A percentile compares a stretch with the other conserved stretches of the same genome.
These are phyloP conservation scores for Corymbia citriodora DNA, from an alignment of 441 rosid species.

Conservation along the genomic window DNA sequence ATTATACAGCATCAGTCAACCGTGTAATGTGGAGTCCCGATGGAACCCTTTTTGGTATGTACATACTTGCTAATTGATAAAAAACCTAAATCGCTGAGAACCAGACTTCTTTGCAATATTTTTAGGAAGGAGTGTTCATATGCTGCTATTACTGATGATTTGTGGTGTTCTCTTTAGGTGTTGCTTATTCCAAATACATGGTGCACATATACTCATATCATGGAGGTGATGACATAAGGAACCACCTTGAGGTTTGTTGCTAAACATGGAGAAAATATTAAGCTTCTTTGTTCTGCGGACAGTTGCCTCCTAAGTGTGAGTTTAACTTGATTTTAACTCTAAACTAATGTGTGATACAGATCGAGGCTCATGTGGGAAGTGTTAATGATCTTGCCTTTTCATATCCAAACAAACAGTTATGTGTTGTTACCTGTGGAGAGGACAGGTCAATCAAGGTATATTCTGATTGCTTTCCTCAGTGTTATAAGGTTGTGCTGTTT, in stretches of 20 bases:
- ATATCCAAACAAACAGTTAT: slow-evolving; percentile 54
- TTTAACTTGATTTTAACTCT: slow-evolving; percentile 1
- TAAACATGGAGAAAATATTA: not conserved
- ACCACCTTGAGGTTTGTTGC: slow-evolving; percentile 68
- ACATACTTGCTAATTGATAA: not conserved
- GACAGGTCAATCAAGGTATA: slow-evolving; percentile 67
- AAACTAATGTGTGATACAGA: slow-evolving; percentile 28
- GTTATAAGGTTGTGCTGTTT: not conserved
- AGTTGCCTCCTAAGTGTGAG: too few species aligned
- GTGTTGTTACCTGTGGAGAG: slow-evolving; percentile 71
- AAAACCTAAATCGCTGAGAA: not conserved
- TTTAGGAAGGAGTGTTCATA: not conserved
- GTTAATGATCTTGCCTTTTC: slow-evolving; percentile 78
- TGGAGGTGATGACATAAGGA: slow-evolving; percentile 56
- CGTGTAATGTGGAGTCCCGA: slow-evolving; percentile 91
- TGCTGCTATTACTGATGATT: slow-evolving; percentile 1
- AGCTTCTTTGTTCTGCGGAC: not conserved
- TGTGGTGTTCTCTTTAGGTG: slow-evolving; percentile 40
- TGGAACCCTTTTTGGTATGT: slow-evolving; percentile 74
- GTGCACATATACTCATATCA: slow-evolving; percentile 72
- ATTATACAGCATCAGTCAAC: slow-evolving; percentile 52
- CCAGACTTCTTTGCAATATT: not conserved
- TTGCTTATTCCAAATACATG: slow-evolving; percentile 81
- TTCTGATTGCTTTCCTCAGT: not conserved
- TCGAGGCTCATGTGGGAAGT: slow-evolving; percentile 75